phyloP scores from a whole-genome alignment of 768 basidiomycete genomes.

The Tricholoma furcatifolium region DNA sequence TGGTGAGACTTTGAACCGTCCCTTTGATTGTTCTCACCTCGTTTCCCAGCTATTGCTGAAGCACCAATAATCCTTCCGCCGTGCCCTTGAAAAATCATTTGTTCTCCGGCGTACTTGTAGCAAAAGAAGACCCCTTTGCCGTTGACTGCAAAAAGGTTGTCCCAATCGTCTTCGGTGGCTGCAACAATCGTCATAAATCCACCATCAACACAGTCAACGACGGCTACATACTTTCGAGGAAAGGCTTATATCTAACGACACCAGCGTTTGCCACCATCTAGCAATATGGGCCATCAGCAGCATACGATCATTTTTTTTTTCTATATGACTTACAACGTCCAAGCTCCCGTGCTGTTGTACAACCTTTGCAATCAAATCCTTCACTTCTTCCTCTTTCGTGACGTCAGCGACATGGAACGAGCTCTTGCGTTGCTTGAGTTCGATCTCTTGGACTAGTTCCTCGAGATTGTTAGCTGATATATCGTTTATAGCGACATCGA shows the following conservation, averaged over 20 bases:
- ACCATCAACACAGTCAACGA: no score
- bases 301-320: background rate
- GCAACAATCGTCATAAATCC: no score
- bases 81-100: constrained; percentile 54
- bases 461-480: constrained; percentile 27
- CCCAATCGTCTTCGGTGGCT: no score
- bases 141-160: constrained; percentile 28
- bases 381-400: constrained; percentile 19
- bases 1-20: background rate
- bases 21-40: constrained; percentile 14
- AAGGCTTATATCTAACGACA: constrained; percentile 14
- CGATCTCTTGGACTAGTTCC: constrained; percentile 18
- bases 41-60: constrained; percentile 28
- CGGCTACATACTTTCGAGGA: constrained; percentile 18
- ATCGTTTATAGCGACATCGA: constrained; percentile 26
- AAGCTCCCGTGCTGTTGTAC: constrained; percentile 20
- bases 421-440: constrained; percentile 16
- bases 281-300: background rate
- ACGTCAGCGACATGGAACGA: constrained; percentile 19
- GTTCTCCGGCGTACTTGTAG: constrained; percentile 62
- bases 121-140: constrained; percentile 58
- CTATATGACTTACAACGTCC: constrained; percentile 28
- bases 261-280: constrained; percentile 36
- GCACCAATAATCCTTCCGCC: constrained; percentile 60
- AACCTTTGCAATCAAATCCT: constrained; percentile 18